phyloP scores from a whole-genome alignment of 306 rosid species.

The Lathyrus sativus region DNA sequence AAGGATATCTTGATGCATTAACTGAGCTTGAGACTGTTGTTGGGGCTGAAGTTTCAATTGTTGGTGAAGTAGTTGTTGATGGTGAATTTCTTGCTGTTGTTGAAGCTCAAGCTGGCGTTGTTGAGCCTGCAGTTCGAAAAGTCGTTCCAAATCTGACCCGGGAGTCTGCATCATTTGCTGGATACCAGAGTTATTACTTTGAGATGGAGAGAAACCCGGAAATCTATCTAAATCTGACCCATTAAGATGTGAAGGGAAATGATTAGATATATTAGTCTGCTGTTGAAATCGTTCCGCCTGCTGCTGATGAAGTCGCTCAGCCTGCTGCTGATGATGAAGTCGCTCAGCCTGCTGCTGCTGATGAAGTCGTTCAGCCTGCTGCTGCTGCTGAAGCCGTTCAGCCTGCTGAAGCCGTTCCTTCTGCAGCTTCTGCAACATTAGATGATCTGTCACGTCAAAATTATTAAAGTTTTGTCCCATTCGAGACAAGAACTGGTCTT shows the following conservation, averaged over 20 bases:
- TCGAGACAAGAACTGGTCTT: conserved; percentile 46
- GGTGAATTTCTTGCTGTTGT: conserved; percentile 60
- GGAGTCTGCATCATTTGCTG: conserved; percentile 54
- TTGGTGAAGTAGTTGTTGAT: conserved; percentile 54
- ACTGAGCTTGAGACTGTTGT: conserved; percentile 64
- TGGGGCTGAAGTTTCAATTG: conserved; percentile 64
- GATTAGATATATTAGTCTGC: conserved; percentile 43
- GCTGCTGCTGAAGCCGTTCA: neutral
- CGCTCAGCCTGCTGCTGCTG: conserved; percentile 43
- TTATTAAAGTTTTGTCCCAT: conserved; percentile 45
- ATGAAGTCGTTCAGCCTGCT: conserved; percentile 1
- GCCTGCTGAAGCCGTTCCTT: conserved; percentile 51
- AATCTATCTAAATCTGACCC: conserved; percentile 52
- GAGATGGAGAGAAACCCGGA: conserved; percentile 48
- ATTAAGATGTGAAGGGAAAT: conserved; percentile 45
- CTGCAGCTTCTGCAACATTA: conserved; percentile 50
- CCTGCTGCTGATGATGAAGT: neutral
- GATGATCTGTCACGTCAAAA: conserved; percentile 51
- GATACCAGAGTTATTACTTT: conserved; percentile 46
- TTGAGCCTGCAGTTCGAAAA: conserved; percentile 48
- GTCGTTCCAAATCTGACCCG: conserved; percentile 56
- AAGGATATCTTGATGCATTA: conserved; percentile 41
- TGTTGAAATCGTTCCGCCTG: conserved; percentile 39
- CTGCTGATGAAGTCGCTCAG: conserved; percentile 4
- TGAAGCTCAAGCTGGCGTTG: conserved; percentile 63